Evolutionary conservation across 345 rosid species (phyloP), one percentile per base, ranked within the genome.

Genomic region (Cardamine occulta): DNA sequence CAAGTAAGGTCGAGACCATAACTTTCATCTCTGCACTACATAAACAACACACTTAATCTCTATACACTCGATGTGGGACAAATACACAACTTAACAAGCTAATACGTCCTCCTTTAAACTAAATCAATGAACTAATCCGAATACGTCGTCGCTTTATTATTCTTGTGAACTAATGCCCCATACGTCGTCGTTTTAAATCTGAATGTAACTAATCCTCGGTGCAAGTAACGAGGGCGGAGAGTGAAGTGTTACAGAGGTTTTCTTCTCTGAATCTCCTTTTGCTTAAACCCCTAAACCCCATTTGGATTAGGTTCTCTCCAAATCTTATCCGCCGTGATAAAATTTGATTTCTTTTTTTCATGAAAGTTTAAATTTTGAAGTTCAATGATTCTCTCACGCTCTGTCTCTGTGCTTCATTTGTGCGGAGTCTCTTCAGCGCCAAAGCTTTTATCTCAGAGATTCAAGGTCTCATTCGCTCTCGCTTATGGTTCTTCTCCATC

Each of bases 281-380:
- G 80, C 79, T 82, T 78, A 84, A 82, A 83, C 86, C 88, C 88
- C 86, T 68, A 77, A 80, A 78, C 71, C 79, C 60, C 21, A 37
- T 81, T 74, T 39, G 49, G 68, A 63, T 66, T 66, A 56, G 56
- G 66, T 42, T 60, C 24, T 32, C 21, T 55, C 8, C 35, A 63
- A 21, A 62, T 68, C 63, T 68, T 70, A 72, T 72, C 73, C 52
- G 72, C 71, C 72, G 63, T 49, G 61, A 52, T 32, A 58, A 57
- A 31, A n/a, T 15, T 14, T 23, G 48, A 24, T 14, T 21, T 14
- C 24, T 58, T 9, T 18, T 31, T 4, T 28, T 24, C 23, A 63
- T 63, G 68, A 63, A 63, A 14, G 0, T 24, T n/a, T 29, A 8
- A n/a, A 24, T 19, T 17, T 23, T 19, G 11, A 6, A 49, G 3